Conservation (phyloP, 2,329 filamentous ascomycete species). For the Paraphoma chrysanthemicola region DNA sequence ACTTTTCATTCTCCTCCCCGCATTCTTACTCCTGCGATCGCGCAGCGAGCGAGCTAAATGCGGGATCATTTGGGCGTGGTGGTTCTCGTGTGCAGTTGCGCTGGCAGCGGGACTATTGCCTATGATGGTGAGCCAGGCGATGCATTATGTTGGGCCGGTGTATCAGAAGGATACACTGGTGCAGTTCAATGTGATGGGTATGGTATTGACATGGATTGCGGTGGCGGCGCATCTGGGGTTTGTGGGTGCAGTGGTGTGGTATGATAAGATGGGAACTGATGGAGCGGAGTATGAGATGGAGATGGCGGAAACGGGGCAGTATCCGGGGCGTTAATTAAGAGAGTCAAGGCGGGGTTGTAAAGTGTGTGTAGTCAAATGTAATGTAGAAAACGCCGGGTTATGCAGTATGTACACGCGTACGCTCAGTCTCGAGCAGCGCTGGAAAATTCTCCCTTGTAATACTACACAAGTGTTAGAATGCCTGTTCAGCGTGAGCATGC, state of each 20-base stretch:
- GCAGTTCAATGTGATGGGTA: neutral
- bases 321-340: neutral
- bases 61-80: neutral
- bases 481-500: neutral
- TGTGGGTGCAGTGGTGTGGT: neutral
- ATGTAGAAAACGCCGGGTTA: constrained; percentile 10
- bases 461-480: constrained; percentile 28
- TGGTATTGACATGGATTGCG: constrained; percentile 2
- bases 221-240: neutral
- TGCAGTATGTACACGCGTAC: constrained; percentile 8
- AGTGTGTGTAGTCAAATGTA: neutral
- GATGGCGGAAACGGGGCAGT: neutral
- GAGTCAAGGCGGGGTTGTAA: neutral
- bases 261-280: neutral
- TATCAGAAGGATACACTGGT: neutral
- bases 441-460: constrained; percentile 37
- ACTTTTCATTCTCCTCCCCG: neutral
- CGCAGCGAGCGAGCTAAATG: neutral
- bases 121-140: neutral
- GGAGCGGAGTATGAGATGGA: neutral
- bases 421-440: constrained; percentile 27
- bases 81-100: neutral
- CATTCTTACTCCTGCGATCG: neutral
- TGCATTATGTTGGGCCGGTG: neutral
- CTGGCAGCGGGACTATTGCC: neutral